Base-by-base conservation (phyloP, 2,329 filamentous ascomycete genomes). In the Xylaria sp. region DNA sequence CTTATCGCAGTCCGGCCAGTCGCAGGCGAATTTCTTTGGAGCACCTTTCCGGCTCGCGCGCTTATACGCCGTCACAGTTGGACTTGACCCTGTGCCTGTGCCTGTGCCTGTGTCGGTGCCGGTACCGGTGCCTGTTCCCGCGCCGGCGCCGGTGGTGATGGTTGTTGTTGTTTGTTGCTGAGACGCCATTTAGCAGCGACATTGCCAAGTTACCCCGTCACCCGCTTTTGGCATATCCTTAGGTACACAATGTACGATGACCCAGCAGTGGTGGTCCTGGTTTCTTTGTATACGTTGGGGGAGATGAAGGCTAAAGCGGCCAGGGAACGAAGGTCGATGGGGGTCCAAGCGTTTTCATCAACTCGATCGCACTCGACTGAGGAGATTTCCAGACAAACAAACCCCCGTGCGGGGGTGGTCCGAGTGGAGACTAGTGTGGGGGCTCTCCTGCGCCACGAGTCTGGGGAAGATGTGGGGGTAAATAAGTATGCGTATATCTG, bases 1-100 rank as follows among this genome's bases (percentile, higher is more conserved):
- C 84, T 94, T 94, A 72, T 91, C 91, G 79, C 92, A 96, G 44
- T 88, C 90, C 54, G 89, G 86, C 78, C 90, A 88, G 23, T 88
- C 87, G 79, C 92, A 95, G 66, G 83, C 80, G 74, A 90, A 91
- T 64, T 82, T 81, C 27, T 83, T 81, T 10, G 83, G 81, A 1
- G 85, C 85, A 37, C 84, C 83, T 68, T 84, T 85, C 32, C 85
- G 81, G 68, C 85, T 87, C 48, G 85, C 84, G 71, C 85, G 83
- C 78, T 85, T 86, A 77, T 86, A 86, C 2, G 32, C 66, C 3
- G 32, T 63, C 3, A 37, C 47, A 9, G 60, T n/a, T 13, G 68
- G 51, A 12, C 64, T 44, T 3, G 57, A 16, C 25, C 51, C 60
- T 51, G 55, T 18, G 44, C 29, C 64, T 32, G 65, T 51, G 59